A percentile compares a stretch with the other conserved stretches of the same genome.
Evolutionary conservation across 2,329 filamentous ascomycete genomes (phyloP).

Genomic region (Iodosphaeria phyllophila): DNA sequence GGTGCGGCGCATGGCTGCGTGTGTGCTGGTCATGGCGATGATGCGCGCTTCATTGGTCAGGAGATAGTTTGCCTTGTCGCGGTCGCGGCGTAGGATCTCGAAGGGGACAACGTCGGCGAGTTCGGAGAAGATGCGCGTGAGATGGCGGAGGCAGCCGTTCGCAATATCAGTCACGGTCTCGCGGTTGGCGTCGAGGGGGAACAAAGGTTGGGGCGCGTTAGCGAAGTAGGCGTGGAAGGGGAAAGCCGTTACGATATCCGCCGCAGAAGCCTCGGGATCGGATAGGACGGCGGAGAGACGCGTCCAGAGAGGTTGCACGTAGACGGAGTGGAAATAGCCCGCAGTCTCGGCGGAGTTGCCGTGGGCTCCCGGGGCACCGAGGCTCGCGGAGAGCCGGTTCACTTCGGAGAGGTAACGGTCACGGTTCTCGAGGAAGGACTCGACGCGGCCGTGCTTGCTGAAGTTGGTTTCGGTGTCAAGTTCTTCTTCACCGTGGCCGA

Average conservation of each 20-base stretch:
- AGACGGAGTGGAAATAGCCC: slow-evolving; percentile 88
- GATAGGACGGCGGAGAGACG: slow-evolving; percentile 56
- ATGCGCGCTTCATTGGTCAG: slow-evolving; percentile 92
- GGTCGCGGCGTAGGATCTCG: slow-evolving; percentile 73
- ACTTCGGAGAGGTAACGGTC: slow-evolving; percentile 66
- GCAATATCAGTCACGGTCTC: slow-evolving; percentile 58
- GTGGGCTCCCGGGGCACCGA: slow-evolving; percentile 82
- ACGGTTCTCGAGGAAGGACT: slow-evolving; percentile 84
- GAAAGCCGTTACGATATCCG: slow-evolving; percentile 54
- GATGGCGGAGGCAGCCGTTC: slow-evolving; percentile 71
- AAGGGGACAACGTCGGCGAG: slow-evolving; percentile 88
- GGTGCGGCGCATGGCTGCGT: slow-evolving; percentile 81
- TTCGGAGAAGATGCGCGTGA: slow-evolving; percentile 79
- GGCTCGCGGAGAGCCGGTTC: slow-evolving; percentile 64
- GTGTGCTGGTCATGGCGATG: slow-evolving; percentile 95
- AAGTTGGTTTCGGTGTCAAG: slow-evolving; percentile 73
- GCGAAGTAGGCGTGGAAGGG: slow-evolving; percentile 82
- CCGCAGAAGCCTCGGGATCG: slow-evolving; percentile 32
- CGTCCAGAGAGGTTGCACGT: slow-evolving; percentile 73
- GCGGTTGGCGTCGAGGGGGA: slow-evolving; percentile 45
- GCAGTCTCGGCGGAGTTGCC: slow-evolving; percentile 93
- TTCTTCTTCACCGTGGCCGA: slow-evolving; percentile 93
- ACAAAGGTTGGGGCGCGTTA: slow-evolving; percentile 72
- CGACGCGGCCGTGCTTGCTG: slow-evolving; percentile 85
- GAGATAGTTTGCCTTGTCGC: slow-evolving; percentile 91